Evolutionary conservation across 768 basidiomycete genomes (phyloP).

Genomic region (Mycena sanguinolenta): DNA sequence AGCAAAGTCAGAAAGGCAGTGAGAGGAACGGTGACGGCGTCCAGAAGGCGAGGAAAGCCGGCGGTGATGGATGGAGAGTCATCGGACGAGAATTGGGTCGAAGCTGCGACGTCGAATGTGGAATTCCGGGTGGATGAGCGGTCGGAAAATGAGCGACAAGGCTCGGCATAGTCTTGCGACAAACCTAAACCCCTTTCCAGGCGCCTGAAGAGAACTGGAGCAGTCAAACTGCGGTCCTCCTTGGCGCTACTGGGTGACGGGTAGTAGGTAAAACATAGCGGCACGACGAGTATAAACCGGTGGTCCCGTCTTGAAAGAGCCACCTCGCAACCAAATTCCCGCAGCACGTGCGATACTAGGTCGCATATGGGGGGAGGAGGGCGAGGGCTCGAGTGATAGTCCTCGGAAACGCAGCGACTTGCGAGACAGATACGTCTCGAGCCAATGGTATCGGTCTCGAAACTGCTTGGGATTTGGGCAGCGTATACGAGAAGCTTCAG

Average conservation of each 20-base stretch:
- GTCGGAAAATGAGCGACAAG: constrained; percentile 33
- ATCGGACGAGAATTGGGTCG: not conserved
- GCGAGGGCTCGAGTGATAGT: constrained; percentile 32
- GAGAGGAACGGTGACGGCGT: constrained; percentile 42
- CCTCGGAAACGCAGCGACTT: constrained; percentile 48
- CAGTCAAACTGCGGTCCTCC: constrained; percentile 33
- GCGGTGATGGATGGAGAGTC: constrained; percentile 13
- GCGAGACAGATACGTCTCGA: constrained; percentile 61
- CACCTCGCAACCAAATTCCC: constrained; percentile 58
- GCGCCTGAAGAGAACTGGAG: constrained; percentile 42
- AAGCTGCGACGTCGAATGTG: too few relatives aligned
- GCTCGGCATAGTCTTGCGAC: constrained; percentile 45
- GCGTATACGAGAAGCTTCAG: constrained; percentile 60
- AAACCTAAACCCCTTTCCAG: constrained; percentile 51
- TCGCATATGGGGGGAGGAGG: constrained; percentile 56
- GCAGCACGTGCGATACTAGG: constrained; percentile 55
- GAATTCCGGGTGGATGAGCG: constrained; percentile 13
- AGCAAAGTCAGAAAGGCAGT: constrained; percentile 51
- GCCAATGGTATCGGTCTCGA: constrained; percentile 59
- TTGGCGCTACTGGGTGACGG: constrained; percentile 24
- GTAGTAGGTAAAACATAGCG: constrained; percentile 29
- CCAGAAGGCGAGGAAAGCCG: constrained; percentile 34
- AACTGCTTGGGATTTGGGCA: constrained; percentile 46
- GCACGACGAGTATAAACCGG: constrained; percentile 36
- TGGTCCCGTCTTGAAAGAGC: constrained; percentile 36